Evolutionary conservation across 2,329 filamentous ascomycete species (phyloP).

Genomic region (Stagonosporopsis chrysanthemi): DNA sequence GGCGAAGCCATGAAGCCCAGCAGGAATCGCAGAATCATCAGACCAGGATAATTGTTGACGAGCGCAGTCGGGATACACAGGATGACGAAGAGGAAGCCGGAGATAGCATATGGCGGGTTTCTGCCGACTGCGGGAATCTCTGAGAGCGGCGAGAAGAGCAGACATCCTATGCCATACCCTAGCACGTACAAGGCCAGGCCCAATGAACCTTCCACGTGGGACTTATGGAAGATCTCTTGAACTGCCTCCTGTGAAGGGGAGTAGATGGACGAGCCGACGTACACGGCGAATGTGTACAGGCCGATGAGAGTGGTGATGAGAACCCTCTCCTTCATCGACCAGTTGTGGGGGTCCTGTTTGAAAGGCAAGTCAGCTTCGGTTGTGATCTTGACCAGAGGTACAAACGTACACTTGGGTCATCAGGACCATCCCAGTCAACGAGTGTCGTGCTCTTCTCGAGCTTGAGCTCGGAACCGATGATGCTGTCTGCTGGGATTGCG

Average conservation of each 20-base stretch:
- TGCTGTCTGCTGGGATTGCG: constrained; percentile 20
- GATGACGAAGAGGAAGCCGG: constrained; percentile 72
- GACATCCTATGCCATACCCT: constrained; percentile 66
- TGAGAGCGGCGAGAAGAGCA: constrained; percentile 70
- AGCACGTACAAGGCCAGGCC: constrained; percentile 69
- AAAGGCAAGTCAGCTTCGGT: background rate
- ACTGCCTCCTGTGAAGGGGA: constrained; percentile 54
- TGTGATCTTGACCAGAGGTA: background rate
- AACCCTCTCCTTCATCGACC: constrained; percentile 41
- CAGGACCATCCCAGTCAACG: constrained; percentile 51
- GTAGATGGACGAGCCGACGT: constrained; percentile 62
- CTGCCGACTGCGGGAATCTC: constrained; percentile 72
- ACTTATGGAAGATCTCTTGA: constrained; percentile 61
- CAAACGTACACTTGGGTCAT: constrained; percentile 32
- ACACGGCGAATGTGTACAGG: constrained; percentile 67
- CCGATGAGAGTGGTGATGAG: constrained; percentile 46
- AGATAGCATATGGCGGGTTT: constrained; percentile 71
- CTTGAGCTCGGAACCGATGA: constrained; percentile 28
- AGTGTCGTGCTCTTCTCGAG: constrained; percentile 36
- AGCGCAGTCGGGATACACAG: constrained; percentile 70
- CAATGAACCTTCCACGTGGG: constrained; percentile 59
- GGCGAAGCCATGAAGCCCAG: constrained; percentile 47
- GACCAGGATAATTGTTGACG: constrained; percentile 66
- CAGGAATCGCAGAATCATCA: constrained; percentile 61
- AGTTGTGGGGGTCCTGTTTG: constrained; percentile 46